A percentile compares a stretch with the other conserved stretches of the same genome.
Conservation (phyloP, 805 yeast species). For the Metschnikowia dekortorum region DNA sequence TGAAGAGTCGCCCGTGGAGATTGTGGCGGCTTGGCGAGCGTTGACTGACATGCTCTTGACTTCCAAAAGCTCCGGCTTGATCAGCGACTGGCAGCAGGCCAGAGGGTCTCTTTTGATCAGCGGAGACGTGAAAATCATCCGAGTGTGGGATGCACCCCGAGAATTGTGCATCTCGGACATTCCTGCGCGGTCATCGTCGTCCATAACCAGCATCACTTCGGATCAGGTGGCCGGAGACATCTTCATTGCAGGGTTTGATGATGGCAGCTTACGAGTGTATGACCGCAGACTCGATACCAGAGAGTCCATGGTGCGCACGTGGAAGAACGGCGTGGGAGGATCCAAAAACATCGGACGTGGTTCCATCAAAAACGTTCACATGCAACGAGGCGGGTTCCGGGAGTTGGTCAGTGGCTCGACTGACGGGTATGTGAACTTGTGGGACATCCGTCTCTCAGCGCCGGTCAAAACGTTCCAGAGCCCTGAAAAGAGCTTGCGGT, state of each 20-base stretch:
- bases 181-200: conserved; percentile 85
- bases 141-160: conserved; percentile 96
- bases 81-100: conserved; percentile 96
- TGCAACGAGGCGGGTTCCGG: conserved; percentile 95
- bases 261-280: conserved; percentile 82
- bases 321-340: conserved; percentile 45
- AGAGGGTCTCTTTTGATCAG: conserved; percentile 87
- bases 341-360: conserved; percentile 36
- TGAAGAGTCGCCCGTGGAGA: conserved; percentile 41
- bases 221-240: conserved; percentile 94
- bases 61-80: conserved; percentile 75
- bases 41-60: conserved; percentile 78
- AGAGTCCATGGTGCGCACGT: conserved; percentile 78
- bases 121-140: conserved; percentile 88
- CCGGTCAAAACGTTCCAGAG: conserved; percentile 69
- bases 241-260: conserved; percentile 88
- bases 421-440: conserved; percentile 77
- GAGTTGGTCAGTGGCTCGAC: conserved; percentile 81
- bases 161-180: conserved; percentile 83
- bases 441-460: conserved; percentile 80
- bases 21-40: conserved; percentile 90
- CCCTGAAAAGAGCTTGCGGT: conserved; percentile 49
- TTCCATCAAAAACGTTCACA: conserved; percentile 73
- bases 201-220: conserved; percentile 85
- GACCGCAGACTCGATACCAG: conserved; percentile 83